phyloP scores from a whole-genome alignment of 306 rosid species.

The Vicia sativa region DNA sequence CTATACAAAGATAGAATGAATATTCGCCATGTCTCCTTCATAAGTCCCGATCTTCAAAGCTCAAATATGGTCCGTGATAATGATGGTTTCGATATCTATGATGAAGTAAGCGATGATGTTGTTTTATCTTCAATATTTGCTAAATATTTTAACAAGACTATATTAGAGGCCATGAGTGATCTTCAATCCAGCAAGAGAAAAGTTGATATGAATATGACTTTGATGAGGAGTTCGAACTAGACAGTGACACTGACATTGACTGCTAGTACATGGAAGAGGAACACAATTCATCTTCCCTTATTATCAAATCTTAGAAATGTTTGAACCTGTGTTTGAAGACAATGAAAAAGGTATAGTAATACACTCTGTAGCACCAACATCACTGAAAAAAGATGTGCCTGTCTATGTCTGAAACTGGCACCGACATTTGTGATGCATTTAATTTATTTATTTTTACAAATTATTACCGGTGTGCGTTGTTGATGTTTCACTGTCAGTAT shows the following conservation, averaged over 20 bases:
- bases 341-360: constrained; percentile 15
- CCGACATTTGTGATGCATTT: too few relatives aligned
- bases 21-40: constrained; percentile 32
- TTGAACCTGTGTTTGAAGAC: not conserved
- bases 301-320: constrained; percentile 4
- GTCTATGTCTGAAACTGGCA: too few relatives aligned
- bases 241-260: too few relatives aligned
- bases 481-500: too few relatives aligned
- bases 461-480: too few relatives aligned
- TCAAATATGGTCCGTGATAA: constrained; percentile 25
- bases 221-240: too few relatives aligned
- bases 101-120: constrained; percentile 32
- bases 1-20: too few relatives aligned
- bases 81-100: constrained; percentile 28
- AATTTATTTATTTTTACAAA: too few relatives aligned
- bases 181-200: too few relatives aligned
- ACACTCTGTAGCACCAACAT: not conserved
- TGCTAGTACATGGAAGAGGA: constrained; percentile 23
- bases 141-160: constrained; percentile 17
- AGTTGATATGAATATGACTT: too few relatives aligned
- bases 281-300: constrained; percentile 21
- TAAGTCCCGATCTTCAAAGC: constrained; percentile 25
- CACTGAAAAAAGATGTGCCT: too few relatives aligned
- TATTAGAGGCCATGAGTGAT: too few relatives aligned
- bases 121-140: constrained; percentile 8